Base-by-base conservation (phyloP, 768 basidiomycete genomes). In the Lepiota brunneoincarnata region DNA sequence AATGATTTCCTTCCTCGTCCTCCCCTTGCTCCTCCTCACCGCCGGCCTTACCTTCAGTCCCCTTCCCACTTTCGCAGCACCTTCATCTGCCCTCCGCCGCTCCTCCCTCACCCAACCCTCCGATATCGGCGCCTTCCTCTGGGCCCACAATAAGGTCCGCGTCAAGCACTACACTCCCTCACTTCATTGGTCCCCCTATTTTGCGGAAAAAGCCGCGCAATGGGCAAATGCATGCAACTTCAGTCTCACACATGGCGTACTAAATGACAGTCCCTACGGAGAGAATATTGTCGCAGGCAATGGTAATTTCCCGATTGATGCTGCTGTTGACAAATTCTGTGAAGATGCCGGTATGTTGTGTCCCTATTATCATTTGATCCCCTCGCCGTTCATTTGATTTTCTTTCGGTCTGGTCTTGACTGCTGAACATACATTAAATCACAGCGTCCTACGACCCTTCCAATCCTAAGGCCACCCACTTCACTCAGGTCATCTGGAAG, bases 401-500 rank as follows among this genome's bases (percentile, higher is more conserved):
- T 11, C 21, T 20, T 28, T 51, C 17, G 23, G 12, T 17, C 39
- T 20, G 15, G 23, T 9, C 45, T 11, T 14, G 31, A 35, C 34
- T 42, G 41, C 40, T 23, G 26, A 38, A 15, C 39, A 11, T 23
- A 7, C 2, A 20, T 44, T 6, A 18, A 42, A 14, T 24, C 24
- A 28, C 43, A 28, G 24, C 24, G 10, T 39, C 40, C 20, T 31
- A 31, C 61, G 64, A 82, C 65, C 73, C 78, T 6, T 58, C 53
- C 6, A 64, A 77, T 43, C 82, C 80, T 6, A 69, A 69, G 9
- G 82, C 70, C 62, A 80, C 72, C 55, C 81, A 79, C 61, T 85
- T 78, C 55, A 84, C 83, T 10, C 84, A 87, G 59, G 77, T 86
- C 43, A 74, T 87, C n/a, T 87, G 85, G 83, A 80, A 82, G 58